Evolutionary conservation across 164 flowering plant genomes (phyloP).

Genomic region (Vitis amurensis): DNA sequence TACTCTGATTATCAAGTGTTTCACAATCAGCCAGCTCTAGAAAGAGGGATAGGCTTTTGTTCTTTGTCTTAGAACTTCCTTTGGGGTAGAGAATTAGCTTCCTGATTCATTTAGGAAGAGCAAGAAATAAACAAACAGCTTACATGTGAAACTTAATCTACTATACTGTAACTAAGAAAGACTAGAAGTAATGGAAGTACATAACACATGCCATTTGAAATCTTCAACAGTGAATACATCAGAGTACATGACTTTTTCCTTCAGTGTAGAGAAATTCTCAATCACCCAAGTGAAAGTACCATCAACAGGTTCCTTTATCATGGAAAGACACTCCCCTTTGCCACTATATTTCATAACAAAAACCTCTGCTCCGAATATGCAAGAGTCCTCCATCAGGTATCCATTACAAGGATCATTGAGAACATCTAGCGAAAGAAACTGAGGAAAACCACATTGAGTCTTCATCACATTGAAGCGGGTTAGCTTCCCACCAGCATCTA

Average conservation of each 20-base stretch:
- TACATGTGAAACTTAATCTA: no score
- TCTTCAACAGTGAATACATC: background rate
- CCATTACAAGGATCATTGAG: conserved; percentile 11
- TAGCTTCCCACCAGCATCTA: conserved; percentile 4
- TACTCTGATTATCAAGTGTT: no score
- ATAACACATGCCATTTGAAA: background rate
- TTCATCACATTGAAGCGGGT: conserved; percentile 1
- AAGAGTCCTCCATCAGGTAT: conserved; percentile 14
- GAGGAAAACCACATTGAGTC: conserved; percentile 10
- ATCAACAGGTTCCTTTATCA: background rate
- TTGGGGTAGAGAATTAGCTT: background rate
- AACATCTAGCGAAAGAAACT: background rate
- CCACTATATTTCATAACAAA: background rate
- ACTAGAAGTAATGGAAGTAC: background rate
- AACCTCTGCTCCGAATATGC: conserved; percentile 22
- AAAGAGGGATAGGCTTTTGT: background rate
- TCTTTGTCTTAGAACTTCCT: background rate
- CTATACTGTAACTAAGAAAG: no score
- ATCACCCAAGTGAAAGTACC: conserved; percentile 9
- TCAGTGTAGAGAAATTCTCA: conserved; percentile 1
- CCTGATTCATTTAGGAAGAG: background rate
- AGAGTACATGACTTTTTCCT: background rate
- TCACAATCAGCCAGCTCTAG: background rate
- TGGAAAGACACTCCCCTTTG: conserved; percentile 3
- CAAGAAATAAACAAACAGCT: background rate